Evolutionary conservation across 1,284 basidiomycete species (phyloP).

Genomic region (Naganishia sp.): DNA sequence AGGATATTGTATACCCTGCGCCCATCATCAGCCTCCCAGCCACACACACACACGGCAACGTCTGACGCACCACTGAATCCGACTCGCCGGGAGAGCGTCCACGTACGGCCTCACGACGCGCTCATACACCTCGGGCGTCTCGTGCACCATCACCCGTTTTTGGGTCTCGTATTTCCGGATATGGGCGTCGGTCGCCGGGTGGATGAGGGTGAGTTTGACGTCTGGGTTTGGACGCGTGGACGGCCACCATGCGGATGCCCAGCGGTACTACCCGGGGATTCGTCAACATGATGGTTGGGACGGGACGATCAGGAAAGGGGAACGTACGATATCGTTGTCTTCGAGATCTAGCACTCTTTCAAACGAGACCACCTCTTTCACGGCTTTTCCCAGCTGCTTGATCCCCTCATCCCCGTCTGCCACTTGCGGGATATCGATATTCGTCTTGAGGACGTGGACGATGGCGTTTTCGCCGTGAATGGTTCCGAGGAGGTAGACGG

Average conservation of each 20-base stretch:
- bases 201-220: constrained; percentile 66
- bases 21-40: not conserved
- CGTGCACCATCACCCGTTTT: constrained; percentile 68
- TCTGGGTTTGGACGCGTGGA: constrained; percentile 39
- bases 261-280: constrained; percentile 47
- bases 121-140: constrained; percentile 75
- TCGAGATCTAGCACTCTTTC: constrained; percentile 52
- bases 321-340: constrained; percentile 58
- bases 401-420: constrained; percentile 39
- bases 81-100: constrained; percentile 65
- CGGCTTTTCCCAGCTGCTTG: not conserved
- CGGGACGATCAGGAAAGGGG: not conserved
- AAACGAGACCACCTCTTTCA: constrained; percentile 37
- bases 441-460: constrained; percentile 63
- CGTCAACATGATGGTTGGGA: not conserved
- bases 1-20: constrained; percentile 85
- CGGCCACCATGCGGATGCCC: constrained; percentile 44
- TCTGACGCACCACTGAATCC: constrained; percentile 72
- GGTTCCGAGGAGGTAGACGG: constrained; percentile 57
- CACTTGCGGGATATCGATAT: constrained; percentile 54
- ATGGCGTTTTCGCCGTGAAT: constrained; percentile 58
- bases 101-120: constrained; percentile 77
- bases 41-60: not conserved
- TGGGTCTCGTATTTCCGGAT: constrained; percentile 85
- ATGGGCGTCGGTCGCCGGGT: constrained; percentile 78